Evolutionary conservation across 2,329 filamentous ascomycete genomes (phyloP).

Genomic region (Diaporthe helianthi): DNA sequence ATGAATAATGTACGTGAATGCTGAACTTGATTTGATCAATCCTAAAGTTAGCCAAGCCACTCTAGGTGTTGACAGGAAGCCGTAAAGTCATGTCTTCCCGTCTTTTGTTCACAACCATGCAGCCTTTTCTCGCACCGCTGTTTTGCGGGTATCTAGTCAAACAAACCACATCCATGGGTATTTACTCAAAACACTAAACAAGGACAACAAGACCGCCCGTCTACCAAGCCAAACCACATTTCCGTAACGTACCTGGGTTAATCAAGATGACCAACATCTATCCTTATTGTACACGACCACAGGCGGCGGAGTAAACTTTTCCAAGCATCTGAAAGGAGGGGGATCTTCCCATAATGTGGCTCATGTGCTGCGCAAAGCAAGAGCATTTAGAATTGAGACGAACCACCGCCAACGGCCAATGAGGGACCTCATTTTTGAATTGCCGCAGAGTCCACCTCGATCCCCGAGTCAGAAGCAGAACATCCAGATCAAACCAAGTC

Average conservation of each 20-base stretch:
- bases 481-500: slow-evolving; percentile 4
- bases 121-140: neutral
- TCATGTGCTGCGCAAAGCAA: neutral
- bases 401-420: neutral
- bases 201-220: neutral
- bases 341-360: neutral
- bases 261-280: neutral
- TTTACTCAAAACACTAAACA: neutral
- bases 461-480: slow-evolving; percentile 15
- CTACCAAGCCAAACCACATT: neutral
- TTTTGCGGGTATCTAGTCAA: slow-evolving; percentile 22
- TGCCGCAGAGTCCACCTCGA: slow-evolving; percentile 13
- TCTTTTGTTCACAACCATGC: neutral
- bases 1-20: neutral
- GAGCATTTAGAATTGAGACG: neutral
- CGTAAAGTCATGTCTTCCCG: neutral
- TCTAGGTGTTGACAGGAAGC: neutral
- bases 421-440: neutral
- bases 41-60: neutral
- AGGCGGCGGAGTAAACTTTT: neutral
- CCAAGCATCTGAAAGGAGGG: neutral
- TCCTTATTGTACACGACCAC: neutral
- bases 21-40: neutral
- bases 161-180: slow-evolving; percentile 1
- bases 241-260: neutral